Conservation (phyloP, 1,284 basidiomycete species). For the Fomitopsis pinicola region DNA sequence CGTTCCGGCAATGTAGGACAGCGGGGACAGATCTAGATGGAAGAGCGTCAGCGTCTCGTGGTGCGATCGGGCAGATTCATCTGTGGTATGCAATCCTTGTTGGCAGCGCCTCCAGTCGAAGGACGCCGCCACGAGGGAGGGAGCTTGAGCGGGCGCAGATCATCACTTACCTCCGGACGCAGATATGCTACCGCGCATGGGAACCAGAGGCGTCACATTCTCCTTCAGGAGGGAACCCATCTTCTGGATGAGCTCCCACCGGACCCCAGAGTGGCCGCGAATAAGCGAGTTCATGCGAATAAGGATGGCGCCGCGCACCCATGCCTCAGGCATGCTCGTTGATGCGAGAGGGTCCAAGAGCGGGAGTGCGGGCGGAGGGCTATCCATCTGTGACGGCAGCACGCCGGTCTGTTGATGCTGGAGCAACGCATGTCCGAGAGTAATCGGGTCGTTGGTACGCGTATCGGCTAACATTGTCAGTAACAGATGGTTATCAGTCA, state of each 20-base stretch:
- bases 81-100: neutral
- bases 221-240: slow-evolving; percentile 72
- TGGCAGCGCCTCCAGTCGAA: neutral
- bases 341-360: slow-evolving; percentile 64
- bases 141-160: neutral
- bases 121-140: neutral
- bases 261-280: slow-evolving; percentile 84
- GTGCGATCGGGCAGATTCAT: neutral
- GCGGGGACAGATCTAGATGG: slow-evolving; percentile 61
- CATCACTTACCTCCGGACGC: slow-evolving; percentile 65
- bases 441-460: slow-evolving; percentile 62
- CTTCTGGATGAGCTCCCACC: slow-evolving; percentile 77
- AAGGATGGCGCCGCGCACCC: slow-evolving; percentile 87
- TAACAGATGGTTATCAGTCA: slow-evolving; percentile 6
- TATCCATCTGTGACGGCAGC: slow-evolving; percentile 46
- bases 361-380: slow-evolving; percentile 45
- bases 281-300: slow-evolving; percentile 85
- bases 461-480: slow-evolving; percentile 46
- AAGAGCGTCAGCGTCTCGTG: slow-evolving; percentile 1
- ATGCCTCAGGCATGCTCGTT: slow-evolving; percentile 80
- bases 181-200: slow-evolving; percentile 80
- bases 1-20: slow-evolving; percentile 81
- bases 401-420: slow-evolving; percentile 79
- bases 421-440: slow-evolving; percentile 72
- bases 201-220: slow-evolving; percentile 79